Conservation (phyloP, 1,284 basidiomycete genomes). For the Clitocybe nebularis region DNA sequence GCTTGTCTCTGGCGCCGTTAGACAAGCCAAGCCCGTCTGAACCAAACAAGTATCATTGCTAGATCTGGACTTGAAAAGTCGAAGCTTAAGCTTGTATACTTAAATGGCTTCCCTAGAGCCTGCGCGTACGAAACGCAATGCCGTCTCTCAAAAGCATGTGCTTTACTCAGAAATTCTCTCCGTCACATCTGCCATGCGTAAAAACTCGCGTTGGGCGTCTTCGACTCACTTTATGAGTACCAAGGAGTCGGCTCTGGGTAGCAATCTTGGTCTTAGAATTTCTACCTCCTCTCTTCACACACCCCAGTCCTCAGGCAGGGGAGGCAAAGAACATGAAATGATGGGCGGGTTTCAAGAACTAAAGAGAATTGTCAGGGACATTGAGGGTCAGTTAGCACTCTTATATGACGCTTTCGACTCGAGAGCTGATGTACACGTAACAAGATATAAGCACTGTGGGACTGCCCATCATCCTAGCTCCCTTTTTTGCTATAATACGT, state of each 20-base stretch:
- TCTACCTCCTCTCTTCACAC: slow-evolving; percentile 39
- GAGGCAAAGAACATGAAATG: slow-evolving; percentile 70
- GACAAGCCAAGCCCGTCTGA: no score
- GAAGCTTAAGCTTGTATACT: slow-evolving; percentile 10
- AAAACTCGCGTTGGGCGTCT: slow-evolving; percentile 91
- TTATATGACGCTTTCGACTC: slow-evolving; percentile 1
- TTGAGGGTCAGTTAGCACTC: slow-evolving; percentile 56
- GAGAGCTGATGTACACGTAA: slow-evolving; percentile 13
- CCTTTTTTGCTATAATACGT: slow-evolving; percentile 91
- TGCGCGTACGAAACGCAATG: slow-evolving; percentile 19
- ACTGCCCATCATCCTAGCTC: slow-evolving; percentile 65
- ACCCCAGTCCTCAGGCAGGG: slow-evolving; percentile 40
- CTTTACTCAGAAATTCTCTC: slow-evolving; percentile 86
- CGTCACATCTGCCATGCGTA: slow-evolving; percentile 95
- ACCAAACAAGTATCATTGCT: no score
- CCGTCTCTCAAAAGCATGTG: slow-evolving; percentile 69
- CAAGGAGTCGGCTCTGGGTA: slow-evolving; percentile 63
- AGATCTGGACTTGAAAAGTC: no score
- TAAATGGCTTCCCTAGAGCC: slow-evolving; percentile 12
- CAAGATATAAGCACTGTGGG: slow-evolving; percentile 58
- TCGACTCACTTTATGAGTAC: slow-evolving; percentile 56
- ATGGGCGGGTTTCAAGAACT: slow-evolving; percentile 90
- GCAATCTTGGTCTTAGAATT: slow-evolving; percentile 69
- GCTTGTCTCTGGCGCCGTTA: no score
- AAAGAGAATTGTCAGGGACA: slow-evolving; percentile 69